phyloP scores from a whole-genome alignment of 1,284 basidiomycete genomes.

The Hypsizygus ulmarius region DNA sequence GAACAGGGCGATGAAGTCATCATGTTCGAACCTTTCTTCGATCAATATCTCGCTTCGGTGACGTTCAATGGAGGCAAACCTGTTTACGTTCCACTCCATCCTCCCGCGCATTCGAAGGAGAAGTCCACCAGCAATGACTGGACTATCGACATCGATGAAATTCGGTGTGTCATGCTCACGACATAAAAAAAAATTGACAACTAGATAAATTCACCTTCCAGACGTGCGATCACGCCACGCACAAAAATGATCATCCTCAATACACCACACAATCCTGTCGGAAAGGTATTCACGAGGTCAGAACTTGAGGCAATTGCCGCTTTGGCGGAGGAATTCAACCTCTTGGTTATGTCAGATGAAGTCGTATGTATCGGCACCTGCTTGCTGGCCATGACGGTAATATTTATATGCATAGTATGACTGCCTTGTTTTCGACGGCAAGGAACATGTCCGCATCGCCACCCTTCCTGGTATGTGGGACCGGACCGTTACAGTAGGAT shows the following conservation, averaged over 20 bases:
- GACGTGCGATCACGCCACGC: constrained; percentile 78
- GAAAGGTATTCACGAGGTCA: constrained; percentile 86
- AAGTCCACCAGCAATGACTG: constrained; percentile 78
- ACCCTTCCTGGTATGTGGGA: constrained; percentile 98
- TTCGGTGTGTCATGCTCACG: constrained; percentile 50
- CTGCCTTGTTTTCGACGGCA: constrained; percentile 85
- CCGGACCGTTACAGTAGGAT: constrained; percentile 53
- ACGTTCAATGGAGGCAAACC: constrained; percentile 93
- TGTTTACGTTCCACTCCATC: constrained; percentile 93
- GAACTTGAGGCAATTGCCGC: constrained; percentile 86
- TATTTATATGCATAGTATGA: constrained; percentile 68
- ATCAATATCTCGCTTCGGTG: constrained; percentile 92
- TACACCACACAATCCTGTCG: constrained; percentile 95
- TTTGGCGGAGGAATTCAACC: constrained; percentile 89
- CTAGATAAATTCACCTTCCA: constrained; percentile 24
- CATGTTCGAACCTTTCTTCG: constrained; percentile 97
- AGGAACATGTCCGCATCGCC: constrained; percentile 90
- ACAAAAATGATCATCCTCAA: constrained; percentile 94
- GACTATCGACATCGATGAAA: constrained; percentile 83
- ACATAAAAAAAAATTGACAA: neutral
- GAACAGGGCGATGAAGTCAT: constrained; percentile 95
- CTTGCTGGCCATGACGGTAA: neutral
- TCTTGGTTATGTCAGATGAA: constrained; percentile 95
- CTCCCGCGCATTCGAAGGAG: constrained; percentile 55
- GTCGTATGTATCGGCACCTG: constrained; percentile 59